Conservation (phyloP, 768 basidiomycete species). For the Paxillus ammoniavirescens region DNA sequence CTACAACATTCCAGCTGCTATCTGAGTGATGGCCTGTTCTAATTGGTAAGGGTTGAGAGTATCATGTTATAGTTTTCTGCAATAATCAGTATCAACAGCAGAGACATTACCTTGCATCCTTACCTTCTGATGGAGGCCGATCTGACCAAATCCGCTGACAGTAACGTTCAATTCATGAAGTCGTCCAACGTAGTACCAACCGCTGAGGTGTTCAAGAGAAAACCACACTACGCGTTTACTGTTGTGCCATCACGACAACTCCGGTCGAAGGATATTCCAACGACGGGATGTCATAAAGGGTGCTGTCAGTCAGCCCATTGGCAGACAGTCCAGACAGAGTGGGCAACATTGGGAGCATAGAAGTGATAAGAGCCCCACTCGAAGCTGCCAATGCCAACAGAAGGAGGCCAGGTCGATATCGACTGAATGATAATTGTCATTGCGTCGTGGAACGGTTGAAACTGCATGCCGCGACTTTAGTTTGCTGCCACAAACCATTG, state of each 20-base stretch:
- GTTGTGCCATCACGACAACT: no score
- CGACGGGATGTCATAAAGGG: no score
- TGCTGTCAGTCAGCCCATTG: no score
- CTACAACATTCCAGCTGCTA: conserved; percentile 9
- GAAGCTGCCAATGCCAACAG: no score
- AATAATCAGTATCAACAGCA: neutral
- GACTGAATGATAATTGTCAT: no score
- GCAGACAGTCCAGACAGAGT: no score
- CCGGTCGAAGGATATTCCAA: no score
- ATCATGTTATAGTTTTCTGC: neutral
- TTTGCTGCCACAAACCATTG: conserved; percentile 18
- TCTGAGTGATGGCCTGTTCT: neutral
- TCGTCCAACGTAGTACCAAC: neutral
- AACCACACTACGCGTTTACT: conserved; percentile 14
- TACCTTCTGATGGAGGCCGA: neutral
- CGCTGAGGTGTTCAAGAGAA: conserved; percentile 7
- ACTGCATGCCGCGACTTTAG: conserved; percentile 13
- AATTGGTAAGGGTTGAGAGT: neutral
- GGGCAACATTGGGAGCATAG: no score
- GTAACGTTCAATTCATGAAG: neutral
- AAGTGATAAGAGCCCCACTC: no score
- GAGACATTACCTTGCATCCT: neutral
- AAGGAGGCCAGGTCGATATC: no score
- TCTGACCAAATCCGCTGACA: conserved; percentile 5
- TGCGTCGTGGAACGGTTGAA: conserved; percentile 14